Evolutionary conservation across 164 flowering plant species (phyloP).

Genomic region (Stephania cephalantha): DNA sequence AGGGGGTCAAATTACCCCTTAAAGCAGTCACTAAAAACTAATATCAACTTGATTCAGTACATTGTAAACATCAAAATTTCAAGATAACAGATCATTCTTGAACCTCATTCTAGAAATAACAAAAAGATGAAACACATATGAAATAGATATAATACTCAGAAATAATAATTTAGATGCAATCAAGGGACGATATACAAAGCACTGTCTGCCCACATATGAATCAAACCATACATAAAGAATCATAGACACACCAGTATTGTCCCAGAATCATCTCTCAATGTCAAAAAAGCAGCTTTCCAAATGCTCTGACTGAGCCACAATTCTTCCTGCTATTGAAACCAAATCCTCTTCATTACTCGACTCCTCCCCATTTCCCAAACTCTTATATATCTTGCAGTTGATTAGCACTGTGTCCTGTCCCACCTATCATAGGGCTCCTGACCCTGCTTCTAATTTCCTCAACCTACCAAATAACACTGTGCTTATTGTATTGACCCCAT

Average conservation of each 20-base stretch:
- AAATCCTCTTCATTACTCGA: slow-evolving; percentile 38
- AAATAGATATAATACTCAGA: too few relatives aligned
- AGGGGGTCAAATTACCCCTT: too few relatives aligned
- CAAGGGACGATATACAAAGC: too few relatives aligned
- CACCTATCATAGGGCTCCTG: slow-evolving; percentile 82
- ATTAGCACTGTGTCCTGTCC: slow-evolving; percentile 71
- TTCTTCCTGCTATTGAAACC: slow-evolving; percentile 80
- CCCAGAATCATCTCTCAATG: slow-evolving; percentile 84
- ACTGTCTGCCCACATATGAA: too few relatives aligned
- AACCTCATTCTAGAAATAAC: too few relatives aligned
- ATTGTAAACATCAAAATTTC: too few relatives aligned
- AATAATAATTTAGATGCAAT: too few relatives aligned
- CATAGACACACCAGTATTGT: slow-evolving; percentile 80
- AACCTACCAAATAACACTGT: slow-evolving; percentile 37
- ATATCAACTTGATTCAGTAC: too few relatives aligned
- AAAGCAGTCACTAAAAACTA: too few relatives aligned
- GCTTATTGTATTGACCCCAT: background rate
- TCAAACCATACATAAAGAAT: too few relatives aligned
- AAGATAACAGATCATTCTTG: too few relatives aligned
- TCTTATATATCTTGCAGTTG: slow-evolving; percentile 63
- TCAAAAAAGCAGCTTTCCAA: slow-evolving; percentile 91
- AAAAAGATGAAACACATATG: too few relatives aligned
- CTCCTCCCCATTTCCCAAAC: slow-evolving; percentile 71
- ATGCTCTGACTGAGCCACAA: slow-evolving; percentile 82
- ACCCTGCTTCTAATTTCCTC: slow-evolving; percentile 66